Base-by-base conservation (phyloP, 2,329 filamentous ascomycete species). In the Scopulariopsis brevicaulis region DNA sequence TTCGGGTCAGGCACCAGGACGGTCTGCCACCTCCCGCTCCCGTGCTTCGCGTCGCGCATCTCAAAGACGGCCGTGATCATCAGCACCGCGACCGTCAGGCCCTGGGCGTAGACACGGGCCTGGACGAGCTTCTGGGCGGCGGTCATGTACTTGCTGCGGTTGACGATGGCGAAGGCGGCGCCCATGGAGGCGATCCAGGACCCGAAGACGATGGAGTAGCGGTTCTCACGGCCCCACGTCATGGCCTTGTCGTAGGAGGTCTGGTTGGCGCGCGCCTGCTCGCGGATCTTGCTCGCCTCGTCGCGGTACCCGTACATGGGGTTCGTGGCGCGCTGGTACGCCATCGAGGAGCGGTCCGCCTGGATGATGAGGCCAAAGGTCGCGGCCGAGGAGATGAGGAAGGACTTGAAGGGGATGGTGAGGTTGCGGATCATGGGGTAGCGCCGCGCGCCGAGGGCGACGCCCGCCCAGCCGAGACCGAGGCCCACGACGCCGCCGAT, bases 31-130 rank as follows among this genome's bases (percentile, higher is more conserved):
- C 87, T 80, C 62, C 86, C 88, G 67, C 81, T 81, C 54, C 90
- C 90, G 68, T 81, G 82, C 68, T 84, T 85, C 63, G 87, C 87
- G 72, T 99, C 94, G 57, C 72, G 73, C 62, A 82, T 78, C 82
- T 96, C 92, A 65, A 96, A 87, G 12, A 84, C 87, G 53, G 93
- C 90, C 35, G 85, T 88, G 59, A 89, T 84, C 67, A 96, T 81
- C 59, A 96, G 77, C 56, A 96, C 90, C 62, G 86, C 88, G 53
- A 96, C 77, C 5, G 92, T 96, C 65, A 96, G 76, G 6, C 89
- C 90, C 76, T 96, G 92, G 3, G 92, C 92, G 73, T 96, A 96
- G 63, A 96, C 87, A 81, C 92, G 86, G 25, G 91, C 92, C 79
- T 96, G 92, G 18, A 96, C 92, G 24, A 96, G 76, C 79, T 96